phyloP scores from a whole-genome alignment of 2,329 filamentous ascomycete genomes.

The Aspergillus spinulosporus region DNA sequence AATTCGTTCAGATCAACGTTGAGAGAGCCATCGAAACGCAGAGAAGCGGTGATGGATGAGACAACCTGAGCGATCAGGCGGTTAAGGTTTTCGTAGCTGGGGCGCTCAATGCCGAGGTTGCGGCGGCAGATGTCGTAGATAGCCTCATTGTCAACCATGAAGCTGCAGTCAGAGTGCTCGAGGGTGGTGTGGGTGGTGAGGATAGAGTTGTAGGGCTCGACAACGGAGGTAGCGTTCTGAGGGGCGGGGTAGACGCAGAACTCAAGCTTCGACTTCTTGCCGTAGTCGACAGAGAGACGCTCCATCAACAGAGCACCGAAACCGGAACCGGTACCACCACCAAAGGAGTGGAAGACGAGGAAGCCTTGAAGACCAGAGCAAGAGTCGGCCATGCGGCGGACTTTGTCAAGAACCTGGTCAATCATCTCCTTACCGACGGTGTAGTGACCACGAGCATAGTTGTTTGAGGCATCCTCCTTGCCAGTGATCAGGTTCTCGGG shows the following conservation, averaged over 20 bases:
- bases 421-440: constrained; percentile 99
- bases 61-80: constrained; percentile 98
- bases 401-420: constrained; percentile 95
- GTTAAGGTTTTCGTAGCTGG: constrained; percentile 98
- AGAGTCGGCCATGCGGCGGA: constrained; percentile 95
- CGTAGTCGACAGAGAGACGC: constrained; percentile 96
- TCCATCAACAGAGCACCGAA: constrained; percentile 99
- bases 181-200: constrained; percentile 98
- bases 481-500: constrained; percentile 99
- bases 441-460: constrained; percentile 99
- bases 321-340: constrained; percentile 96
- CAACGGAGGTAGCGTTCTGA: constrained; percentile 93
- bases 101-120: constrained; percentile 95
- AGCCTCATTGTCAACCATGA: constrained; percentile 99
- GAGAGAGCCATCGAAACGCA: constrained; percentile 96
- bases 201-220: constrained; percentile 99
- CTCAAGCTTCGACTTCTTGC: constrained; percentile 99
- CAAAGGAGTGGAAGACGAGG: constrained; percentile 99
- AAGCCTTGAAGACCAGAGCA: constrained; percentile 98
- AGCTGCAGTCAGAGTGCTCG: constrained; percentile 99
- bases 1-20: constrained; percentile 99
- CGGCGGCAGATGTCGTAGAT: constrained; percentile 99
- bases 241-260: constrained; percentile 99
- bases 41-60: constrained; percentile 95
- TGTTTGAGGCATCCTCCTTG: constrained; percentile 99